Percentiles rank a stretch among this genome's conserved stretches.
Conservation (phyloP, 1,284 basidiomycete genomes). For the Sanghuangporus sanghuang region DNA sequence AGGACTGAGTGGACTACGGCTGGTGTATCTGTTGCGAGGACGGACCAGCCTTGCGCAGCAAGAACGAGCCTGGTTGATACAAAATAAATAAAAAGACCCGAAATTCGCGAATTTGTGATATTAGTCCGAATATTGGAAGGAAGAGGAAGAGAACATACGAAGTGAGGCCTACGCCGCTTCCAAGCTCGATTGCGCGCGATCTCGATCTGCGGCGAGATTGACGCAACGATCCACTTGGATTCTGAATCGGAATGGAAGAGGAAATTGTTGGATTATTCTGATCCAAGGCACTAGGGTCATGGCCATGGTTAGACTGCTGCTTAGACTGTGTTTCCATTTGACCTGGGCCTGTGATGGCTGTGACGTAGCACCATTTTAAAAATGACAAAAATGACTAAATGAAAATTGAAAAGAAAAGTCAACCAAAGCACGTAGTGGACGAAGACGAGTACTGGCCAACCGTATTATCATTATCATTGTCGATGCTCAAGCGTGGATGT, state of each 20-base stretch:
- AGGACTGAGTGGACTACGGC: conserved; percentile 69
- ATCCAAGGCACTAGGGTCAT: not conserved
- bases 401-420: not conserved
- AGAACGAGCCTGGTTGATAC: conserved; percentile 53
- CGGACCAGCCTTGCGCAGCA: conserved; percentile 66
- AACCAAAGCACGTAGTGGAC: not conserved
- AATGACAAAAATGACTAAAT: not conserved
- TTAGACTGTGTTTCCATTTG: too few relatives aligned
- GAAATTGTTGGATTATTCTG: not conserved
- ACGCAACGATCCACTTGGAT: not conserved
- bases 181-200: conserved; percentile 68
- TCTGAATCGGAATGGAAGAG: not conserved
- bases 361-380: conserved; percentile 1
- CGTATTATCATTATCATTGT: not conserved
- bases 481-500: conserved; percentile 17
- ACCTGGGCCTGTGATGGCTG: not conserved
- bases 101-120: not conserved
- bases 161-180: conserved; percentile 77
- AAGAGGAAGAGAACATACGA: conserved; percentile 44
- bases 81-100: conserved; percentile 10
- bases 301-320: too few relatives aligned
- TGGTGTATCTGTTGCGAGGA: conserved; percentile 75
- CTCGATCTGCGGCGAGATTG: conserved; percentile 27
- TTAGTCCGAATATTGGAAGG: not conserved
- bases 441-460: not conserved